Base-by-base conservation (phyloP, 192 early-diverging fungal genomes). In the Gigaspora rosea region DNA sequence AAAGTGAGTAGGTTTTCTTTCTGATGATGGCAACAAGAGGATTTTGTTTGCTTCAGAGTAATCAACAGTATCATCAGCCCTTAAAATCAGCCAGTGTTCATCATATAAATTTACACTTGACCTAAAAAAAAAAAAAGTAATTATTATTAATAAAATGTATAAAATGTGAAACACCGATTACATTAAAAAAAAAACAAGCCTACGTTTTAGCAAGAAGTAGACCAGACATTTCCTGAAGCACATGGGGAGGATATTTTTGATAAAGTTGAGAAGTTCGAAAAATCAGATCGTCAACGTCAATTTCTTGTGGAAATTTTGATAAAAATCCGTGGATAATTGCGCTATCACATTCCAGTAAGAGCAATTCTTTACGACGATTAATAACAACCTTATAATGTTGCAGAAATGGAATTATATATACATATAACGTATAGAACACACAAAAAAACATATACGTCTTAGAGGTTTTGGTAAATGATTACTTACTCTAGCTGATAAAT, bases 261-360 rank as follows among this genome's bases (percentile, higher is more conserved):
- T 85, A 81, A 11, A 89, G 33, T 54, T 82, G 61, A 22, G 77
- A 57, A 8, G 86, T 85, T 32, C 80, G 67, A 15, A 54, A 61
- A 15, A 86, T 83, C 0, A 85, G 13, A 8, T 54, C 18, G 33
- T 87, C 82, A 0, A 89, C 35, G 69, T 89, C 82, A 3, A 85
- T 59, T 12, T 84, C 68, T 51, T 82, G 79, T 7, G 88, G 88
- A 33, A 89, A 80, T 76, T 86, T 87, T 41, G 86, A 83, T 51
- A 89, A 57, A 49, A 85, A 87, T 16, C 81, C 80, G 50, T 89
- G 88, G 0, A 89, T 71, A 50, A 70, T 78, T 11, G 85, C 84
- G 12, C 75, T 81, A 52, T 89, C 88, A 59, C 79, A 76, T 47
- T 82, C 80, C 36, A 82, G 66, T 18, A 76, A 47, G 5, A 89